A percentile compares a stretch with the other conserved stretches of the same genome.
phyloP scores from a whole-genome alignment of 2,329 filamentous ascomycete genomes.

The Fusarium miscanthi region DNA sequence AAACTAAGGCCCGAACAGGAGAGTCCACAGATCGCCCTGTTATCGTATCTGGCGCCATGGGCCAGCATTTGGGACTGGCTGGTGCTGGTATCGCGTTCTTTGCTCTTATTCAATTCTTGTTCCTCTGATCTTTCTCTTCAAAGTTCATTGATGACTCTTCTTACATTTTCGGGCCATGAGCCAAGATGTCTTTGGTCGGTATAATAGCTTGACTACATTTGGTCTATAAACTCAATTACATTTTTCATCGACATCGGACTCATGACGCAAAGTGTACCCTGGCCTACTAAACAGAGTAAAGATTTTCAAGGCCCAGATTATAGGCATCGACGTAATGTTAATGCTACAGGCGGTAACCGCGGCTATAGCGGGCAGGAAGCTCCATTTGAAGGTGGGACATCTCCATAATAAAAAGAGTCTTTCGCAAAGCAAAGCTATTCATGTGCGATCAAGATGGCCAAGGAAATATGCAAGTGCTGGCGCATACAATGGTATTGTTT shows the following conservation, averaged over 20 bases:
- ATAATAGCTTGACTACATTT: neutral
- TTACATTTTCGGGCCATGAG: neutral
- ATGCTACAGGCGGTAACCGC: conserved; percentile 1
- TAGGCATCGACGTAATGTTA: neutral
- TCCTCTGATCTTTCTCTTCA: neutral
- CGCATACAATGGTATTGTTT: neutral
- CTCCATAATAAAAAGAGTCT: conserved; percentile 1
- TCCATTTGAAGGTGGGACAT: conserved; percentile 16
- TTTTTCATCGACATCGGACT: neutral
- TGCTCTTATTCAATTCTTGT: neutral
- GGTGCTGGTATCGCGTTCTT: neutral
- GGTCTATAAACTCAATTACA: neutral
- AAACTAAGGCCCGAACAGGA: neutral
- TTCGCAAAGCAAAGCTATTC: neutral
- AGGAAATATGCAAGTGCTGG: neutral
- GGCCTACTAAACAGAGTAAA: neutral
- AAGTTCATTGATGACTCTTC: neutral
- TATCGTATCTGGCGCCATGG: conserved; percentile 7
- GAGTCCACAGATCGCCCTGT: conserved; percentile 7
- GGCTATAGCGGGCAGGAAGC: neutral
- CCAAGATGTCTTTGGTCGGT: neutral
- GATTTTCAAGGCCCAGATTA: neutral
- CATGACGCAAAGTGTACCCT: neutral
- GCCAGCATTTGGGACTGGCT: neutral
- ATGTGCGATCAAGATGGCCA: neutral